A percentile compares a stretch with the other conserved stretches of the same genome.
These are phyloP conservation scores for Pythium diclinum DNA, from an alignment of 352 stramenopile genomes.

Conservation along the genomic window DNA sequence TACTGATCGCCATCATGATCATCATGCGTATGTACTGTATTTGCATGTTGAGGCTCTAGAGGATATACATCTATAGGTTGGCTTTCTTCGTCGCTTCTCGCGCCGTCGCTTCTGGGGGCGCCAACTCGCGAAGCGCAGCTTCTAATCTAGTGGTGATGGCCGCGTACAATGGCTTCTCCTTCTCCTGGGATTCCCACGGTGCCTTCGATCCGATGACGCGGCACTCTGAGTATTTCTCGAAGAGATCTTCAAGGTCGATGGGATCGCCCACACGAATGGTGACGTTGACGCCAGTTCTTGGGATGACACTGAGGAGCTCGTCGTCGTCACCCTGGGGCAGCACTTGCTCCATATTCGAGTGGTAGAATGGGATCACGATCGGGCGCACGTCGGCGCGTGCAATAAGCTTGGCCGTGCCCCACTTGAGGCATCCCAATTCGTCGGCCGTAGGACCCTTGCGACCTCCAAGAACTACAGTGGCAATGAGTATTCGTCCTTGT, in stretches of 20 bases:
- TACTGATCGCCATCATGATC: neutral
- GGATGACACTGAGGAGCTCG: constrained; percentile 63
- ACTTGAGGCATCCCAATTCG: constrained; percentile 83
- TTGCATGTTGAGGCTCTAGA: neutral
- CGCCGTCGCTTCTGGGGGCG: constrained; percentile 1
- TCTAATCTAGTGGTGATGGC: constrained; percentile 86
- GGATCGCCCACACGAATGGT: constrained; percentile 67
- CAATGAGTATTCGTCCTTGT: neutral
- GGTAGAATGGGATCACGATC: constrained; percentile 84
- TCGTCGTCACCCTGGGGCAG: constrained; percentile 83
- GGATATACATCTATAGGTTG: neutral
- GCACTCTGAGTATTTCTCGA: constrained; percentile 52
- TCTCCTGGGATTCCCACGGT: constrained; percentile 59
- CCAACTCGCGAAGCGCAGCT: constrained; percentile 61
- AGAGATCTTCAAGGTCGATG: constrained; percentile 81
- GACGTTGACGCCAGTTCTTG: constrained; percentile 46
- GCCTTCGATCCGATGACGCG: constrained; percentile 40
- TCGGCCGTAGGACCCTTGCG: constrained; percentile 54
- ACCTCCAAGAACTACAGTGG: constrained; percentile 53
- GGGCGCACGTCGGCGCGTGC: constrained; percentile 59
- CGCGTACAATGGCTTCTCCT: constrained; percentile 75
- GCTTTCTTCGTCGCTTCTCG: neutral
- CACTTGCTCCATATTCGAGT: constrained; percentile 85
- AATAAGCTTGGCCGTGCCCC: constrained; percentile 86
- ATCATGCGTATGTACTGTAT: neutral